These are phyloP conservation scores for Ascocoryne sarcoides DNA, from an alignment of 2,329 filamentous ascomycete species.

Conservation along the genomic window DNA sequence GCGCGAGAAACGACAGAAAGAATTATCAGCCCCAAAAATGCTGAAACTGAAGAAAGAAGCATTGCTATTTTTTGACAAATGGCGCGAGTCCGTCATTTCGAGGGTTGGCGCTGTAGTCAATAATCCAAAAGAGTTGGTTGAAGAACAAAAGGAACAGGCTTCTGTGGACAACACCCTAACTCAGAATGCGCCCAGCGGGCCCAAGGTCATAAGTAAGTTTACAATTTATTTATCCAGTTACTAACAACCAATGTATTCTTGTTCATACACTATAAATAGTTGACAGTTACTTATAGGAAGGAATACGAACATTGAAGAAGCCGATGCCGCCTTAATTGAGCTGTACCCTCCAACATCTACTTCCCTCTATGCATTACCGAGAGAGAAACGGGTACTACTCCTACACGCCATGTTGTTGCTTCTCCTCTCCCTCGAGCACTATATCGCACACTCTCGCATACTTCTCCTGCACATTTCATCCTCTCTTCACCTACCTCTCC, in stretches of 20 bases:
- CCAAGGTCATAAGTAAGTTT: conserved; percentile 24
- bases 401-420: conserved; percentile 66
- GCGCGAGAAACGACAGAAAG: conserved; percentile 34
- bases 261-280: too few relatives aligned
- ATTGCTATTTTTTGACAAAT: conserved; percentile 67
- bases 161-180: conserved; percentile 21
- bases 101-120: conserved; percentile 62
- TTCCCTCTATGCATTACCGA: conserved; percentile 47
- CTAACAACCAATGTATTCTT: too few relatives aligned
- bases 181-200: conserved; percentile 9
- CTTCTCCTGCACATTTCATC: conserved; percentile 62
- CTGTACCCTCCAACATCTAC: conserved; percentile 53
- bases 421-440: conserved; percentile 68
- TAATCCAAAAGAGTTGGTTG: conserved; percentile 37
- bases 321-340: conserved; percentile 39
- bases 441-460: conserved; percentile 63
- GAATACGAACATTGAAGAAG: conserved; percentile 36
- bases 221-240: not conserved
- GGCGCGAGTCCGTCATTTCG: conserved; percentile 62
- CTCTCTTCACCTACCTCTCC: conserved; percentile 59
- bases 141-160: conserved; percentile 23
- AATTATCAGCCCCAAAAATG: conserved; percentile 42
- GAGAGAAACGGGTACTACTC: conserved; percentile 56
- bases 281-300: too few relatives aligned
- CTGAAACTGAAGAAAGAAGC: conserved; percentile 61